Conservation (phyloP, 192 early-diverging fungal species). For the Spizellomyces punctatus region DNA sequence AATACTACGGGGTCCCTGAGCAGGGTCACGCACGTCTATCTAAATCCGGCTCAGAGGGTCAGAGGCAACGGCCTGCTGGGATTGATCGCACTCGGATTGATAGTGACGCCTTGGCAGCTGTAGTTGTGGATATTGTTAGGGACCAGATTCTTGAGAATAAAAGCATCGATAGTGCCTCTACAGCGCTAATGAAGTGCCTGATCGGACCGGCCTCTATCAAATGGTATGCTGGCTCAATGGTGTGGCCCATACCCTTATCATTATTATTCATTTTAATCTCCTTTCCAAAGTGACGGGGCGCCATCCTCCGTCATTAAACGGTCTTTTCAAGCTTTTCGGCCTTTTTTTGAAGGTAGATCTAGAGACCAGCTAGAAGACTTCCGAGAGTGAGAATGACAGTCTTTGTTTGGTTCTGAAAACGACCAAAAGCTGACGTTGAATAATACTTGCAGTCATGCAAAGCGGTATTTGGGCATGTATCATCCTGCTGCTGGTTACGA, state of each 20-base stretch:
- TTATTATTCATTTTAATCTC: background rate
- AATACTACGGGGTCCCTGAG: conserved; percentile 14
- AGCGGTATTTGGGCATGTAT: conserved; percentile 69
- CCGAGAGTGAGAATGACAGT: conserved; percentile 6
- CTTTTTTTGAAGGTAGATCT: conserved; percentile 10
- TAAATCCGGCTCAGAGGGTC: background rate
- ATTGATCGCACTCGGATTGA: conserved; percentile 14
- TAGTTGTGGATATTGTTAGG: conserved; percentile 28
- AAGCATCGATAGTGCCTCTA: conserved; percentile 21
- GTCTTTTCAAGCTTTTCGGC: conserved; percentile 10
- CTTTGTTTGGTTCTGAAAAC: background rate
- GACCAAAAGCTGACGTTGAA: conserved; percentile 7
- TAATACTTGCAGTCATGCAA: conserved; percentile 24
- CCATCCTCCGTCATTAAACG: conserved; percentile 4
- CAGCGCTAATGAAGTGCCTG: conserved; percentile 16
- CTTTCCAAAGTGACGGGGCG: background rate
- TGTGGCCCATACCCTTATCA: background rate
- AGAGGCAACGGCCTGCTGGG: background rate
- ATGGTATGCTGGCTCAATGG: background rate
- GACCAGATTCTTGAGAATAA: conserved; percentile 19
- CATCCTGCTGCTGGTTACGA: conserved; percentile 65
- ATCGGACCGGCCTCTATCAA: background rate
- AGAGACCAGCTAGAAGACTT: conserved; percentile 13
- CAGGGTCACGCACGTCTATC: background rate
- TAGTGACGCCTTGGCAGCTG: conserved; percentile 14